phyloP scores from a whole-genome alignment of 176 grass and related monocot species.

The Eremochloa ophiuroides region DNA sequence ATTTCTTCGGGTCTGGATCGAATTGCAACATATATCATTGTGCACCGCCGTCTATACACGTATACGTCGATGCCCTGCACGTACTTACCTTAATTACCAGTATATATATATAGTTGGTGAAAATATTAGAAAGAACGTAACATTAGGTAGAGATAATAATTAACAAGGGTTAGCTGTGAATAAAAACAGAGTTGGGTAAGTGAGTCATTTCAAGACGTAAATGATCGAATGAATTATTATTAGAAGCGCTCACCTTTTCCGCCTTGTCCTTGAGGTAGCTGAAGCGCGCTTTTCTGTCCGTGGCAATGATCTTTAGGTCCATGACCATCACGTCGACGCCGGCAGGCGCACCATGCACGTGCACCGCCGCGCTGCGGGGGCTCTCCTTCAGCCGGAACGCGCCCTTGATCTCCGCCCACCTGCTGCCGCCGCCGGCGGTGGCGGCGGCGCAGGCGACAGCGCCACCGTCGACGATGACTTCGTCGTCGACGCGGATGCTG shows the following conservation, averaged over 20 bases:
- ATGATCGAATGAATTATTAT: too few relatives aligned
- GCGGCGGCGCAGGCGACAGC: not conserved
- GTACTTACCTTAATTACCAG: too few relatives aligned
- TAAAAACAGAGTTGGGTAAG: not conserved
- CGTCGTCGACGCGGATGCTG: slow-evolving; percentile 15
- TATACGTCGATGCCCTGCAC: not conserved
- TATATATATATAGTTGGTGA: too few relatives aligned
- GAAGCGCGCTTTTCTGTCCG: slow-evolving; percentile 25
- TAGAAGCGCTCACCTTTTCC: slow-evolving; percentile 42
- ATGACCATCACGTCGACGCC: slow-evolving; percentile 42
- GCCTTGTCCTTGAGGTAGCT: slow-evolving; percentile 38
- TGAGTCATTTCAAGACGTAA: not conserved
- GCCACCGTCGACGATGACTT: slow-evolving; percentile 16
- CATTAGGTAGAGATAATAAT: too few relatives aligned
- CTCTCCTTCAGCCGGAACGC: slow-evolving; percentile 25
- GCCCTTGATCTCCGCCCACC: slow-evolving; percentile 41
- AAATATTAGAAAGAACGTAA: too few relatives aligned
- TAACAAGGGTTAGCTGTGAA: too few relatives aligned
- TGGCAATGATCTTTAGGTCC: slow-evolving; percentile 30
- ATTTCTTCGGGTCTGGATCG: too few relatives aligned
- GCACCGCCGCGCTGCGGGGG: not conserved
- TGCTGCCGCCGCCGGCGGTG: not conserved
- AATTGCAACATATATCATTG: too few relatives aligned
- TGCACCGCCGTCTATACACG: too few relatives aligned
- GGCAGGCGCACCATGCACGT: slow-evolving; percentile 30